phyloP scores from a whole-genome alignment of 768 basidiomycete genomes.

The Pleurotus tuber-regium region DNA sequence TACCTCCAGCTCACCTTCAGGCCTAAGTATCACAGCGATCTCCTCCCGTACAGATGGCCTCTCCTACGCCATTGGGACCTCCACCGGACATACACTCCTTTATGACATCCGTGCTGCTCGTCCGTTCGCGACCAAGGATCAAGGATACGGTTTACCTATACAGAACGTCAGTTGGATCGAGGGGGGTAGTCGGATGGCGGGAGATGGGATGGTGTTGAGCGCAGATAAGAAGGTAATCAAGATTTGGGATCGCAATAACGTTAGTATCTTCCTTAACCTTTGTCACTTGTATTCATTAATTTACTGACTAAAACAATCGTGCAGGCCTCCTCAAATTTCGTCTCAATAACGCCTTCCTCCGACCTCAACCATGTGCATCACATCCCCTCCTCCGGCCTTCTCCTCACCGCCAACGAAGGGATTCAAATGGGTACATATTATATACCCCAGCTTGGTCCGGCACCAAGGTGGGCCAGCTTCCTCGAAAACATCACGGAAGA shows the following conservation, averaged over 20 bases:
- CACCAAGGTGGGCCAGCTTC: conserved; percentile 96
- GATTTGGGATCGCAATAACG: conserved; percentile 88
- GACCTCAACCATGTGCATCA: conserved; percentile 93
- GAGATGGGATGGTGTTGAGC: conserved; percentile 85
- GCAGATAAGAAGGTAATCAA: conserved; percentile 98
- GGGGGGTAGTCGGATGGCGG: conserved; percentile 79
- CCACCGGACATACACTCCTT: conserved; percentile 89
- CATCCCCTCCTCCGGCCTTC: conserved; percentile 81
- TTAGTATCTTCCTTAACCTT: conserved; percentile 34
- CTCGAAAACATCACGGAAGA: conserved; percentile 98
- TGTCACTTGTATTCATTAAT: background rate
- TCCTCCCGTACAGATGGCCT: conserved; percentile 85
- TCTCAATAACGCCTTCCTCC: conserved; percentile 86
- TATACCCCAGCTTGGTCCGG: conserved; percentile 94
- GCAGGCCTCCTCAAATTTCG: conserved; percentile 83
- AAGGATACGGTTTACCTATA: conserved; percentile 92
- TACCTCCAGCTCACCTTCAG: conserved; percentile 28
- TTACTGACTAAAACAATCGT: conserved; percentile 11
- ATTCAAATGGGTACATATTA: conserved; percentile 94
- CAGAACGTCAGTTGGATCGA: conserved; percentile 88
- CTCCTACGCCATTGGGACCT: conserved; percentile 92
- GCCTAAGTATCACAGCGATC: conserved; percentile 77
- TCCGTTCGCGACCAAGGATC: conserved; percentile 90
- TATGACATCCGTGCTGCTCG: conserved; percentile 89
- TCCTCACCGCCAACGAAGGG: conserved; percentile 95